Percentiles rank a stretch among this genome's conserved stretches.
Conservation (phyloP, 768 basidiomycete genomes). For the Crassisporium funariophilum region DNA sequence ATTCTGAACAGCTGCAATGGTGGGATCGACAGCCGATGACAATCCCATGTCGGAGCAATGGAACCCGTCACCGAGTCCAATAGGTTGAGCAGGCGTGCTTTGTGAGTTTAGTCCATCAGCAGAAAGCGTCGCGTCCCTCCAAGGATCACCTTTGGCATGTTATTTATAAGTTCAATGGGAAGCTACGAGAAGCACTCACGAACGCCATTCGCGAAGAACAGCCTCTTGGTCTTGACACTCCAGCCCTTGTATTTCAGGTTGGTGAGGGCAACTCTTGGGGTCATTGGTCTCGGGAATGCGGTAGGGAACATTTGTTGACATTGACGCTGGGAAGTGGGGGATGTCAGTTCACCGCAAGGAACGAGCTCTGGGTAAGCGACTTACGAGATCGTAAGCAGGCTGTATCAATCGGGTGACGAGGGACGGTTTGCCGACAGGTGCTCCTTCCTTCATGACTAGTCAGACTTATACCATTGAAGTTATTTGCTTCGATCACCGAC, state of each 20-base stretch:
- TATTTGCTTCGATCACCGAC: constrained; percentile 19
- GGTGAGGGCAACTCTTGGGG: constrained; percentile 43
- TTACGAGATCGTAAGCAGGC: constrained; percentile 55
- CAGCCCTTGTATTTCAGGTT: constrained; percentile 62
- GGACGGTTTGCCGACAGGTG: constrained; percentile 40
- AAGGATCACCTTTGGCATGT: constrained; percentile 59
- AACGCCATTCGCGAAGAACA: constrained; percentile 72
- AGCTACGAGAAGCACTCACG: constrained; percentile 45
- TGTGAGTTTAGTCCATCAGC: constrained; percentile 46
- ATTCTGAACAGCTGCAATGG: constrained; percentile 54
- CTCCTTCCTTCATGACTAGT: constrained; percentile 38
- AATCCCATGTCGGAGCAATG: constrained; percentile 63
- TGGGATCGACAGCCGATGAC: constrained; percentile 47
- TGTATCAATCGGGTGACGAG: constrained; percentile 58
- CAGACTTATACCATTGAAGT: not conserved
- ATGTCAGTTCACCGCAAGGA: not conserved
- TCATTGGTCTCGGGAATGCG: constrained; percentile 51
- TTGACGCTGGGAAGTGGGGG: constrained; percentile 49
- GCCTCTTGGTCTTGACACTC: constrained; percentile 54
- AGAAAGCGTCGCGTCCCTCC: constrained; percentile 70
- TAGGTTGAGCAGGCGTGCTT: constrained; percentile 57
- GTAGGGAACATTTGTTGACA: constrained; percentile 68
- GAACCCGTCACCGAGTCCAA: constrained; percentile 63
- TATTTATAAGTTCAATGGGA: constrained; percentile 1
- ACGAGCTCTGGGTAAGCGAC: constrained; percentile 9